phyloP scores from a whole-genome alignment of 2,329 filamentous ascomycete genomes.

The Thelonectria discophora region DNA sequence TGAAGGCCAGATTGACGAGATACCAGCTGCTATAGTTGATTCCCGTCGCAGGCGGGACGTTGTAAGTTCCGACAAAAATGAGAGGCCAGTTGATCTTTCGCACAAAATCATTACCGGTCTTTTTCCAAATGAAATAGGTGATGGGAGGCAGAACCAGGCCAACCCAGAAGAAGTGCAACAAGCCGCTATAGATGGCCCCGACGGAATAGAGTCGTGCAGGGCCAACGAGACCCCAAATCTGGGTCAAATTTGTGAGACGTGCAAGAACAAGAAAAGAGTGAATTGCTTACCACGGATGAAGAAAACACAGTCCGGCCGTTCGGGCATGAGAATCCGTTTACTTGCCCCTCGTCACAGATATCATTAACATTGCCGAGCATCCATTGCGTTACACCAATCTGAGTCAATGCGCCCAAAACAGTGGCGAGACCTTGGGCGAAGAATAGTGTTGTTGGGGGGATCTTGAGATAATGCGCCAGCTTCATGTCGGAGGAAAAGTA shows the following conservation, averaged over 20 bases:
- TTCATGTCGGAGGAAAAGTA: constrained; percentile 19
- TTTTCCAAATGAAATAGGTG: constrained; percentile 14
- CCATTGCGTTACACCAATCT: constrained; percentile 16
- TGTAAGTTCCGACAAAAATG: constrained; percentile 16
- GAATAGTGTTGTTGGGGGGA: constrained; percentile 15
- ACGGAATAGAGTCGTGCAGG: constrained; percentile 17
- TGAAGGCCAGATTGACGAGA: constrained; percentile 14
- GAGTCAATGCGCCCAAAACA: constrained; percentile 9
- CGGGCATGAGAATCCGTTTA: constrained; percentile 21
- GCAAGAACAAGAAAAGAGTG: not conserved
- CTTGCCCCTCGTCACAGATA: constrained; percentile 12
- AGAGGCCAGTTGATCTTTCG: constrained; percentile 18
- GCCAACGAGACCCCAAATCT: constrained; percentile 22
- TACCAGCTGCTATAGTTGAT: constrained; percentile 23
- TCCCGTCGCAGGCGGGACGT: constrained; percentile 16
- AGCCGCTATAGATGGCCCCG: constrained; percentile 9
- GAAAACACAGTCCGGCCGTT: constrained; percentile 16
- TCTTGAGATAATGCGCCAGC: constrained; percentile 18
- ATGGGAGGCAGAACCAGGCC: constrained; percentile 18
- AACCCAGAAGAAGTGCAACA: constrained; percentile 20
- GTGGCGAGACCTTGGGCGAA: constrained; percentile 16
- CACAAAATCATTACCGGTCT: constrained; percentile 14
- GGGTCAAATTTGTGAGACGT: not conserved
- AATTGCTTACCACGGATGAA: constrained; percentile 7
- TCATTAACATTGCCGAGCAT: constrained; percentile 14